These are phyloP conservation scores for Tanozyma kutaoensis DNA, from an alignment of 805 yeast genomes.

Conservation along the genomic window DNA sequence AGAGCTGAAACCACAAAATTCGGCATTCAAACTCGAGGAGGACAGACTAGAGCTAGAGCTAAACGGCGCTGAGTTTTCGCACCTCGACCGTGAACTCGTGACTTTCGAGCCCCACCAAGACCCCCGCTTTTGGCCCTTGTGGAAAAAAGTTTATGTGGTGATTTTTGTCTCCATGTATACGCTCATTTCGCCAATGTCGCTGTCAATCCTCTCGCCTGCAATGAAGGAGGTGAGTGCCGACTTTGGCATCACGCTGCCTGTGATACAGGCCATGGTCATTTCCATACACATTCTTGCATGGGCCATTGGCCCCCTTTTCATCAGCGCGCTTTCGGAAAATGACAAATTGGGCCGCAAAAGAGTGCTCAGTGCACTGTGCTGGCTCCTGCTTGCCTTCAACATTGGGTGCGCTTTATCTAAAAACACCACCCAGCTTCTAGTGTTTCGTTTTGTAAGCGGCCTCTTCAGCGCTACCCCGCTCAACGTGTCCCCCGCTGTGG, in stretches of 20 bases:
- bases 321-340: conserved; percentile 58
- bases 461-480: conserved; percentile 56
- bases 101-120: too few species aligned
- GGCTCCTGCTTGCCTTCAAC: conserved; percentile 35
- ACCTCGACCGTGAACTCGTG: too few species aligned
- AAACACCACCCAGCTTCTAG: conserved; percentile 44
- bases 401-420: conserved; percentile 51
- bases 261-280: conserved; percentile 23
- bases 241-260: conserved; percentile 13
- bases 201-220: conserved; percentile 53
- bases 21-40: too few species aligned
- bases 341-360: conserved; percentile 46
- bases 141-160: too few species aligned
- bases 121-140: too few species aligned
- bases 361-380: conserved; percentile 39
- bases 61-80: too few species aligned
- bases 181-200: conserved; percentile 46
- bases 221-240: conserved; percentile 31
- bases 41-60: too few species aligned
- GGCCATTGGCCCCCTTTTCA: conserved; percentile 52
- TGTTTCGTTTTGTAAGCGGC: conserved; percentile 52
- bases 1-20: too few species aligned
- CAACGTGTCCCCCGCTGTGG: conserved; percentile 56
- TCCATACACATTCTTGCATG: conserved; percentile 56
- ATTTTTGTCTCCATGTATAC: conserved; percentile 16